These are phyloP conservation scores for Brettanomyces bruxellensis DNA, from an alignment of 805 yeast species.

Conservation along the genomic window DNA sequence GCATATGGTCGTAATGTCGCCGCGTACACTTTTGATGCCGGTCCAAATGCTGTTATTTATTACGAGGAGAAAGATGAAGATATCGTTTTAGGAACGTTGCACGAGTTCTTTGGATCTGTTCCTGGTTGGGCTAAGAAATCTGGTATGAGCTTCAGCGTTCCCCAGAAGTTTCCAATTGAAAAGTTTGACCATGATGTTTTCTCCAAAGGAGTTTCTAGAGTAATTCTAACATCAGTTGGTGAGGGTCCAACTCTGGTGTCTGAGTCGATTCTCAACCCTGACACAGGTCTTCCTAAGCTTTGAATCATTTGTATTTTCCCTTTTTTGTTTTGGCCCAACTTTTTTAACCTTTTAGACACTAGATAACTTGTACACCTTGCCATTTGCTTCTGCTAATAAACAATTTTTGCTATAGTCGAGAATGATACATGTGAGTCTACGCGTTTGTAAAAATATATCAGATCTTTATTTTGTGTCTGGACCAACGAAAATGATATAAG, in stretches of 20 bases:
- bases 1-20: conserved; percentile 62
- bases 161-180: conserved; percentile 17
- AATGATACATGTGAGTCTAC: too few relatives aligned
- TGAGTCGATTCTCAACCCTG: conserved; percentile 45
- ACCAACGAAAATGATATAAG: too few relatives aligned
- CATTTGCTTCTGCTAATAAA: neutral
- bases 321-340: neutral
- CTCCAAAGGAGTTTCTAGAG: conserved; percentile 60
- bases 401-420: too few relatives aligned
- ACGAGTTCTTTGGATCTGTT: conserved; percentile 47
- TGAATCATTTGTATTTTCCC: neutral
- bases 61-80: conserved; percentile 69
- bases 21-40: conserved; percentile 98
- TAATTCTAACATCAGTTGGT: conserved; percentile 82
- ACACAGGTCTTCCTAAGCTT: conserved; percentile 51
- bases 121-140: conserved; percentile 55
- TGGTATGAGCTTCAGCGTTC: conserved; percentile 8
- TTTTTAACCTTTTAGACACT: neutral
- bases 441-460: too few relatives aligned
- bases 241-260: conserved; percentile 67
- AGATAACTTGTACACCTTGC: conserved; percentile 7
- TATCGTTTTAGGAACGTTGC: conserved; percentile 62
- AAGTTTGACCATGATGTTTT: conserved; percentile 25
- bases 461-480: too few relatives aligned
- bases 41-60: conserved; percentile 96